A percentile compares a stretch with the other conserved stretches of the same genome.
Evolutionary conservation across 768 basidiomycete species (phyloP).

Genomic region (Botryobasidium botryosum): DNA sequence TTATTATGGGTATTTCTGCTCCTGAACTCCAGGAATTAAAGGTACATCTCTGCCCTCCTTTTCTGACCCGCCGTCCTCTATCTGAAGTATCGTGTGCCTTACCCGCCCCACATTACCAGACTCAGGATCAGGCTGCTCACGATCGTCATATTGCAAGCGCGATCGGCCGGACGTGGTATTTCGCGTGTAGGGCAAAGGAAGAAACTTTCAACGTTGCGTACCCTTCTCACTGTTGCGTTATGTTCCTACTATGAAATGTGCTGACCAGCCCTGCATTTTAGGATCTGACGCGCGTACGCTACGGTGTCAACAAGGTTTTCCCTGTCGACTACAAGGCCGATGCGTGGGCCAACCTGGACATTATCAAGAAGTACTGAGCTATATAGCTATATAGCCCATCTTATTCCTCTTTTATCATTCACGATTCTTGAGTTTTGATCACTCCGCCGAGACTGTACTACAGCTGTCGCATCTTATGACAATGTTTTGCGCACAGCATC

Average conservation of each 20-base stretch:
- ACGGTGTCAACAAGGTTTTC: constrained; percentile 54
- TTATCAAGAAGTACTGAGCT: constrained; percentile 33
- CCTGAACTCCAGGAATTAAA: constrained; percentile 61
- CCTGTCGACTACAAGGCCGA: constrained; percentile 52
- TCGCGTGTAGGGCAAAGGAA: constrained; percentile 71
- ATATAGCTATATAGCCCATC: no score
- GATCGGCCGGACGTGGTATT: constrained; percentile 56
- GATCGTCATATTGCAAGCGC: constrained; percentile 43
- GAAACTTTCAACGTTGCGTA: constrained; percentile 59
- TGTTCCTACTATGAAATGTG: not conserved
- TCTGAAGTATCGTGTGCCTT: constrained; percentile 5
- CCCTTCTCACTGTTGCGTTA: not conserved
- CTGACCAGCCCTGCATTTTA: constrained; percentile 17
- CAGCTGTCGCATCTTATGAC: no score
- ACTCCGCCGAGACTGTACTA: no score
- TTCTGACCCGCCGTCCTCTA: not conserved
- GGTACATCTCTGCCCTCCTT: constrained; percentile 23
- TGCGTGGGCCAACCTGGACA: constrained; percentile 39
- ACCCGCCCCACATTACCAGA: constrained; percentile 24
- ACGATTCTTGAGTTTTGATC: no score
- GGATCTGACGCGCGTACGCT: constrained; percentile 72
- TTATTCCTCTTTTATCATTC: no score
- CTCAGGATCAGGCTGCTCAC: constrained; percentile 41
- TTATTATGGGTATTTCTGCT: constrained; percentile 60
- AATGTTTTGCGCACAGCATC: no score